Base-by-base conservation (phyloP, 352 stramenopile species). In the Globisporangium solare region DNA sequence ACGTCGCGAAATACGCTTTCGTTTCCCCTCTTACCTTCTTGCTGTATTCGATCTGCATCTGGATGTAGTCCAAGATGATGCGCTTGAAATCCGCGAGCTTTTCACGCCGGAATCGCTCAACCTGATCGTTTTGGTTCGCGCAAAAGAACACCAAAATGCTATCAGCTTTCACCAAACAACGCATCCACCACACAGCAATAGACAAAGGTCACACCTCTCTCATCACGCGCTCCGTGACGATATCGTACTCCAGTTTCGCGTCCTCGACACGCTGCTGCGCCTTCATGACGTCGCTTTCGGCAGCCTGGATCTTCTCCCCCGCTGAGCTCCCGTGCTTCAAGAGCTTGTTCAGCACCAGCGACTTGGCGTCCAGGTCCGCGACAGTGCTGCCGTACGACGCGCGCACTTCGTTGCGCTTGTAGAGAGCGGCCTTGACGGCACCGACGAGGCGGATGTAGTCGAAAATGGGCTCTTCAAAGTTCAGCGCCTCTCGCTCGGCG, bases 1-100 rank as follows among this genome's bases (percentile, higher is more conserved):
- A 35, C 7, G 5, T 11, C 27, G 27, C 27, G 5, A 11, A 27
- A 27, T 27, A 5, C 2, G 24, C 24, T 27, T 27, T n/a, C n/a
- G n/a, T n/a, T n/a, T 27, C 24, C 5, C 24, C 24, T 27, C 24
- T 2, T 22, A 93, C 87, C 68, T 92, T 86, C 60, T 97, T 95
- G 73, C 97, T 98, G 79, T 98, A 98, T 58, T 97, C 87, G 59
- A 98, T 97, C 68, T 99, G 94, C 67, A 98, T 86, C 54, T 97
- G 82, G 64, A 98, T 97, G 75, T 98, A 99, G 46, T 98, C 92
- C 59, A 98, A 73, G 15, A 99, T 91, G 54, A 97, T 97, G 46
- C 83, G 80, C 61, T 97, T 97, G 64, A 99, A 98, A 60, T 99
- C 96, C 7, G 87, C 83, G 0, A 97, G 74, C 50, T 98, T 98